phyloP scores from a whole-genome alignment of 2,329 filamentous ascomycete species.

The Cryphonectria naterciae region DNA sequence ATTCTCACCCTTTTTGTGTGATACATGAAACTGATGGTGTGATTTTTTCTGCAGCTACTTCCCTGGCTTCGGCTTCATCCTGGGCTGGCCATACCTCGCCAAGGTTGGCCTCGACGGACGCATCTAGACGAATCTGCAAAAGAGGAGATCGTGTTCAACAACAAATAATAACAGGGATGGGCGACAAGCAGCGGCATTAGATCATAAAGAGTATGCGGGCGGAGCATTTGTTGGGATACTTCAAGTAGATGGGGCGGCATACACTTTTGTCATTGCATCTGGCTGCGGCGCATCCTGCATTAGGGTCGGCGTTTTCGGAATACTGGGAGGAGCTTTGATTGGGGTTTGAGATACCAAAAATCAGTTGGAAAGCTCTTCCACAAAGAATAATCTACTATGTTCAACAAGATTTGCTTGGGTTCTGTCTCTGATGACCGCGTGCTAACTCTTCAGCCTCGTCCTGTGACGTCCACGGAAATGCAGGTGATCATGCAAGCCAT shows the following conservation, averaged over 20 bases:
- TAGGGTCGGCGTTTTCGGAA: slow-evolving; percentile 25
- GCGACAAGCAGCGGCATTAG: background rate
- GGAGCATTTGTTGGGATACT: slow-evolving; percentile 8
- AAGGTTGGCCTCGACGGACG: slow-evolving; percentile 35
- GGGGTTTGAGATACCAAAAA: slow-evolving; percentile 21
- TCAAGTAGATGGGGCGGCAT: background rate
- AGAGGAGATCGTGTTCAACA: background rate
- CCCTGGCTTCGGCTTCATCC: slow-evolving; percentile 38
- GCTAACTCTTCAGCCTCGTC: background rate
- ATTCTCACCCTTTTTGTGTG: too few relatives aligned
- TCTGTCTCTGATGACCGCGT: background rate
- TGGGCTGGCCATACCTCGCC: slow-evolving; percentile 44
- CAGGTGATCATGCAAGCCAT: background rate
- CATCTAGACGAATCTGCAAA: slow-evolving; percentile 33
- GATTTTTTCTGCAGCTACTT: slow-evolving; percentile 39
- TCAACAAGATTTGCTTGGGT: background rate
- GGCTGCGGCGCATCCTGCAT: slow-evolving; percentile 19
- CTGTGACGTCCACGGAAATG: background rate
- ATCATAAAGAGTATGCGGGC: background rate
- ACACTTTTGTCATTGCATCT: slow-evolving; percentile 12
- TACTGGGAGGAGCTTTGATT: slow-evolving; percentile 21
- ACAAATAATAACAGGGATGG: background rate
- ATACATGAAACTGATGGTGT: background rate
- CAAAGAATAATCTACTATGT: slow-evolving; percentile 21
- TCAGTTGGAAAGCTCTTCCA: slow-evolving; percentile 10